Evolutionary conservation across 2,329 filamentous ascomycete species (phyloP).

Genomic region (Teratosphaeria destructans): DNA sequence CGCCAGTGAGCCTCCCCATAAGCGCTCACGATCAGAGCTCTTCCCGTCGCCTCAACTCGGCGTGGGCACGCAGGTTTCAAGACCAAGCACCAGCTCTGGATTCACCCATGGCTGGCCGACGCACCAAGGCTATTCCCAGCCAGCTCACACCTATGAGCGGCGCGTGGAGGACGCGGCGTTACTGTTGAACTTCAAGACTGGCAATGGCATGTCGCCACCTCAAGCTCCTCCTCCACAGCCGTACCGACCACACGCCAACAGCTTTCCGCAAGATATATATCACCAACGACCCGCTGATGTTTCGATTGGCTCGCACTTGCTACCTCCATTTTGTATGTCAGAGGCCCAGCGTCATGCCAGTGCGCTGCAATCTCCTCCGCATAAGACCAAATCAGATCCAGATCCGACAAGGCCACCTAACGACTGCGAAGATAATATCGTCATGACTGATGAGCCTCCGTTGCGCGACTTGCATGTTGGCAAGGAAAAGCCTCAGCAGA

Average conservation of each 20-base stretch:
- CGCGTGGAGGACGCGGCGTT: conserved; percentile 37
- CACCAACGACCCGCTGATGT: conserved; percentile 14
- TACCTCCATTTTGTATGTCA: conserved; percentile 21
- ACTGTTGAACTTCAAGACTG: conserved; percentile 33
- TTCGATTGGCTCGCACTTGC: conserved; percentile 8
- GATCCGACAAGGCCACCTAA: conserved; percentile 2
- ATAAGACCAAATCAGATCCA: conserved; percentile 4
- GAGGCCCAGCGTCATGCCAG: conserved; percentile 2
- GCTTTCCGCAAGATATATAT: conserved; percentile 18
- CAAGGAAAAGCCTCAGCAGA: conserved; percentile 21
- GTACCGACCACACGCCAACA: conserved; percentile 23
- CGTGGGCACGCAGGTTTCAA: conserved; percentile 27
- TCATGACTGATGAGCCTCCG: neutral
- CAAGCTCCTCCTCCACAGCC: conserved; percentile 8
- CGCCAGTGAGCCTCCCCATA: conserved; percentile 42
- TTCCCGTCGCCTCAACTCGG: conserved; percentile 33
- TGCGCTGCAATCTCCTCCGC: conserved; percentile 15
- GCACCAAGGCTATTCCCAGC: conserved; percentile 5
- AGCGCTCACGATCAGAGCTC: conserved; percentile 51
- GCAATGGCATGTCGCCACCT: conserved; percentile 8
- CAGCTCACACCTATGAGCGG: conserved; percentile 18
- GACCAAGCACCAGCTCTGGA: conserved; percentile 40
- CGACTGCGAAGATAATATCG: conserved; percentile 1
- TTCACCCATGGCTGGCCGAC: conserved; percentile 18
- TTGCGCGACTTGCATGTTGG: neutral